Base-by-base conservation (phyloP, 768 basidiomycete genomes). In the Pulveroboletus sp. region DNA sequence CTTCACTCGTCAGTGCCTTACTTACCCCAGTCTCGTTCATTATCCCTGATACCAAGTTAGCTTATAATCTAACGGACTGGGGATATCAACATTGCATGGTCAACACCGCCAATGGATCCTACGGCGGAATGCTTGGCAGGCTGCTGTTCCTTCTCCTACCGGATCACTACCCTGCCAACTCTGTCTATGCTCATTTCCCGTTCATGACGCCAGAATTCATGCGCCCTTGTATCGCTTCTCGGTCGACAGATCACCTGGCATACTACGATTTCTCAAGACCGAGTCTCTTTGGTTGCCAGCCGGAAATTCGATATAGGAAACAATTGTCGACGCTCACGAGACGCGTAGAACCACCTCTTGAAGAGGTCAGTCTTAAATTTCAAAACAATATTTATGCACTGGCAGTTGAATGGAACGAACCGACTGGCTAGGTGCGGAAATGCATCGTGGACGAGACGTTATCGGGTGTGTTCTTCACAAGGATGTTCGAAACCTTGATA, bases 121-220 rank as follows among this genome's bases (percentile, higher is more conserved):
- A 76, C 51, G 89, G 89, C 16, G 89, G 88, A 16, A 76, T 87
- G 68, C 74, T 92, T 51, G 80, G 79, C 14, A 85, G 81, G 58
- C 70, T 93, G 23, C 76, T 93, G 45, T 85, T 86, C 75, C 76
- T 79, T 41, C 81, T 80, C 17, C 71, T 93, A 26, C 89, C 89
- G 1, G 69, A 81, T 19, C 73, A 85, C 53, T 93, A 86, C 65
- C 78, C 81, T 11, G 68, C 74, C 20, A 75, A 78, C 14, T 85
- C 82, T 11, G 75, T 76, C 3, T 88, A 89, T 58, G 87, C 81
- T 2, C 83, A 86, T 61, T 93, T 93, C 77, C 89, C 91, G 10
- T 86, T 93, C 76, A 61, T 86, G 59, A 79, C 78, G 5, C 89
- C 89, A 5, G 50, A 58, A 22, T 68, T 62, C 47, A 63, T 27